Percentiles rank a stretch among this genome's conserved stretches.
Evolutionary conservation across 108 stramenopile genomes (phyloP).

Genomic region (Chaetoceros muelleri): DNA sequence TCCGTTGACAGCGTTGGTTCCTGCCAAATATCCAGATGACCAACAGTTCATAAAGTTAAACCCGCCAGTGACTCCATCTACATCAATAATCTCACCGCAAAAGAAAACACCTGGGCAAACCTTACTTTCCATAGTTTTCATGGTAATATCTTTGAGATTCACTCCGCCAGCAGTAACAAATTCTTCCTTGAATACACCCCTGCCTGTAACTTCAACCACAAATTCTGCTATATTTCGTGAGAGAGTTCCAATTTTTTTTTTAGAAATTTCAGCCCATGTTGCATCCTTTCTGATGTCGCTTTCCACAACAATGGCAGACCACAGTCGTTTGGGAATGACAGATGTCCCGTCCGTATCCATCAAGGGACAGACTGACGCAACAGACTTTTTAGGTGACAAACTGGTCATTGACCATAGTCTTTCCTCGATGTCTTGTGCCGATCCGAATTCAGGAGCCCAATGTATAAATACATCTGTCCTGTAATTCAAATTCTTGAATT

Average conservation of each 20-base stretch:
- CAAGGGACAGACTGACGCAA: slow-evolving; percentile 56
- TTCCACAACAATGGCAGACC: slow-evolving; percentile 47
- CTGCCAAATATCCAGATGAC: slow-evolving; percentile 77
- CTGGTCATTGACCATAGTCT: slow-evolving; percentile 21
- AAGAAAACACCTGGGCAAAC: slow-evolving; percentile 54
- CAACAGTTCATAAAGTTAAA: slow-evolving; percentile 89
- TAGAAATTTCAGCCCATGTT: slow-evolving; percentile 56
- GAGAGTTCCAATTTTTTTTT: slow-evolving; percentile 53
- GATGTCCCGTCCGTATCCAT: slow-evolving; percentile 7
- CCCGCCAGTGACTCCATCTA: slow-evolving; percentile 87
- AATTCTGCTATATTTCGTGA: slow-evolving; percentile 39
- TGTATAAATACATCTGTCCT: slow-evolving; percentile 45
- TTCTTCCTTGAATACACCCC: slow-evolving; percentile 88
- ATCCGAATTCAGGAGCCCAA: slow-evolving; percentile 33
- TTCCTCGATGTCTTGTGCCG: slow-evolving; percentile 32
- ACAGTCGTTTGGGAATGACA: slow-evolving; percentile 63
- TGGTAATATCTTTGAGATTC: slow-evolving; percentile 53
- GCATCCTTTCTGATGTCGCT: slow-evolving; percentile 30
- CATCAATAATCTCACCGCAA: slow-evolving; percentile 78
- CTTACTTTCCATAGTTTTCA: slow-evolving; percentile 78
- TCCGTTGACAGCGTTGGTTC: too few species aligned
- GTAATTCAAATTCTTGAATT: slow-evolving; percentile 62
- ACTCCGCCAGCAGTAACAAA: slow-evolving; percentile 91
- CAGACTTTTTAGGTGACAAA: slow-evolving; percentile 27
- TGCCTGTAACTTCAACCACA: slow-evolving; percentile 48